These are phyloP conservation scores for Phytophthora constricta DNA, from an alignment of 352 stramenopile species.

Conservation along the genomic window DNA sequence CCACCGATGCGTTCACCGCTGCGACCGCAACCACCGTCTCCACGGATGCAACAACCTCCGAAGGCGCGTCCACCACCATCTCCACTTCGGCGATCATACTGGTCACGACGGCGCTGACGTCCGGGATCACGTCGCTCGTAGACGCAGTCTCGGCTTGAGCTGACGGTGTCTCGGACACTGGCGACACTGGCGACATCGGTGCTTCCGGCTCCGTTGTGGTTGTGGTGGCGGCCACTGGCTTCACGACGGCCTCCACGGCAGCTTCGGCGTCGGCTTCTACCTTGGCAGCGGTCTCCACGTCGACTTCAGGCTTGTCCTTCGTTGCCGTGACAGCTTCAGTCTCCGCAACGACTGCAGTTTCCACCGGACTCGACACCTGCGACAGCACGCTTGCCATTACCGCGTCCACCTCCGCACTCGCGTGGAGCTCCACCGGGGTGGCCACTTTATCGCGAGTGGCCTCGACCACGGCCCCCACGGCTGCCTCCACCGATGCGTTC, in stretches of 20 bases:
- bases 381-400: not conserved
- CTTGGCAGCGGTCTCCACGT: not conserved
- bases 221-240: too few relatives aligned
- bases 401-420: not conserved
- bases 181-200: too few relatives aligned
- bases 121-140: too few relatives aligned
- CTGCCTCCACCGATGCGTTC: not conserved
- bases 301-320: too few relatives aligned
- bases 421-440: not conserved
- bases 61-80: not conserved
- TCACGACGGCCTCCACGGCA: not conserved
- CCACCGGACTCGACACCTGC: not conserved
- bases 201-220: too few relatives aligned
- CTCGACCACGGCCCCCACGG: not conserved
- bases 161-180: too few relatives aligned
- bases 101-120: too few relatives aligned
- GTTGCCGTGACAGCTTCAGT: too few relatives aligned
- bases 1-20: not conserved
- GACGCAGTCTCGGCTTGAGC: too few relatives aligned
- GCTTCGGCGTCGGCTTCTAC: not conserved
- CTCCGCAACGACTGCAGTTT: not conserved
- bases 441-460: not conserved
- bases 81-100: not conserved
- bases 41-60: not conserved
- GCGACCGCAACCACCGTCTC: not conserved